Conservation (phyloP, 768 basidiomycete species). For the Collybia nuda region DNA sequence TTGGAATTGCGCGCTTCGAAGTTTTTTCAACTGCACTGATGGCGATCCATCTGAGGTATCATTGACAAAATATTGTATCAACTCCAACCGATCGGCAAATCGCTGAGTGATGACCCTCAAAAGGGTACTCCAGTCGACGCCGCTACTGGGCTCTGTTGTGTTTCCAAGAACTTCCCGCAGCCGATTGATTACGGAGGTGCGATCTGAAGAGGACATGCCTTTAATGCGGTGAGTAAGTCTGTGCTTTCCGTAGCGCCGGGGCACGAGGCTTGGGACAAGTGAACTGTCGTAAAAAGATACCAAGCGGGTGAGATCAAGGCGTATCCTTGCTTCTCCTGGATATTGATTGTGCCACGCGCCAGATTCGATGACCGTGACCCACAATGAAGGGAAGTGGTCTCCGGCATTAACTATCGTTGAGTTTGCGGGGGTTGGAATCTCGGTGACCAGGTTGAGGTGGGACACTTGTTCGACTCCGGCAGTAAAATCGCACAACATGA, state of each 20-base stretch:
- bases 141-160: no score
- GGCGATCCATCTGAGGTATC: background rate
- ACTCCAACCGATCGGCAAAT: no score
- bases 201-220: constrained; percentile 22
- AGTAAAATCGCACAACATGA: constrained; percentile 48
- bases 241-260: constrained; percentile 15
- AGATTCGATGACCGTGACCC: constrained; percentile 12
- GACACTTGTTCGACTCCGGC: constrained; percentile 37
- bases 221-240: constrained; percentile 21
- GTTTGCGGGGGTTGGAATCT: no score
- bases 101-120: no score
- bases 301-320: constrained; percentile 28
- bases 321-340: constrained; percentile 34
- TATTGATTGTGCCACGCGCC: constrained; percentile 32
- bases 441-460: constrained; percentile 29
- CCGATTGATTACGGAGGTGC: background rate
- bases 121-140: background rate
- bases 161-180: no score
- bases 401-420: no score
- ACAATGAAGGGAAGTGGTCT: no score
- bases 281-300: constrained; percentile 34
- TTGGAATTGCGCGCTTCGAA: no score
- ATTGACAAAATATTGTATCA: background rate
- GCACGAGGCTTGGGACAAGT: constrained; percentile 25
- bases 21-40: constrained; percentile 18